phyloP scores from a whole-genome alignment of 1,139 yeast genomes.

The Trichomonascaceae sp. region DNA sequence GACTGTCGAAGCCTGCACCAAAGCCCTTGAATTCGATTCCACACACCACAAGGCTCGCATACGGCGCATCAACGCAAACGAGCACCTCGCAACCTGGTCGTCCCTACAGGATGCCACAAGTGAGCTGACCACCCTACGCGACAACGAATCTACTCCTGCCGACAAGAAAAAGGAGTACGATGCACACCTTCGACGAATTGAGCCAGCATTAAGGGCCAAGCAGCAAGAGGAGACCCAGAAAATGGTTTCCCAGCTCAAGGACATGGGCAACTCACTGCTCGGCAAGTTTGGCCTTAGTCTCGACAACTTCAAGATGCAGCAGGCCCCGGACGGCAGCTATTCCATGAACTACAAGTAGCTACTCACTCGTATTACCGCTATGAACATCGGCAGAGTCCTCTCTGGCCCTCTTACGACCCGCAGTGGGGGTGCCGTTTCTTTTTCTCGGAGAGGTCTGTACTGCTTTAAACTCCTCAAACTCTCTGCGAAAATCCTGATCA shows the following conservation, averaged over 20 bases:
- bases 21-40: conserved; percentile 45
- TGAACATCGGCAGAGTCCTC: too few species aligned
- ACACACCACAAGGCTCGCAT: conserved; percentile 51
- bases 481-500: too few species aligned
- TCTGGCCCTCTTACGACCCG: too few species aligned
- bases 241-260: conserved; percentile 20
- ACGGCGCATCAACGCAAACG: conserved; percentile 58
- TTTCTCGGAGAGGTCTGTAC: too few species aligned
- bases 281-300: conserved; percentile 20
- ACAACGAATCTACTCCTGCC: conserved; percentile 1
- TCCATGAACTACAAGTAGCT: conserved; percentile 11
- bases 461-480: too few species aligned
- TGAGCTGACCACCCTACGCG: conserved; percentile 12
- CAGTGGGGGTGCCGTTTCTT: too few species aligned
- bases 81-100: conserved; percentile 17
- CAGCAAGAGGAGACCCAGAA: conserved; percentile 19
- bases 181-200: conserved; percentile 4
- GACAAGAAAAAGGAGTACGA: conserved; percentile 2
- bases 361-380: too few species aligned
- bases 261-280: conserved; percentile 19
- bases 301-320: conserved; percentile 19
- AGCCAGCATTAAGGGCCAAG: conserved; percentile 13
- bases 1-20: conserved; percentile 53
- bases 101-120: conserved; percentile 16
- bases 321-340: conserved; percentile 18